Percentiles rank a stretch among this genome's conserved stretches.
These are phyloP conservation scores for Scleroderma citrinum DNA, from an alignment of 768 basidiomycete genomes.

Conservation along the genomic window DNA sequence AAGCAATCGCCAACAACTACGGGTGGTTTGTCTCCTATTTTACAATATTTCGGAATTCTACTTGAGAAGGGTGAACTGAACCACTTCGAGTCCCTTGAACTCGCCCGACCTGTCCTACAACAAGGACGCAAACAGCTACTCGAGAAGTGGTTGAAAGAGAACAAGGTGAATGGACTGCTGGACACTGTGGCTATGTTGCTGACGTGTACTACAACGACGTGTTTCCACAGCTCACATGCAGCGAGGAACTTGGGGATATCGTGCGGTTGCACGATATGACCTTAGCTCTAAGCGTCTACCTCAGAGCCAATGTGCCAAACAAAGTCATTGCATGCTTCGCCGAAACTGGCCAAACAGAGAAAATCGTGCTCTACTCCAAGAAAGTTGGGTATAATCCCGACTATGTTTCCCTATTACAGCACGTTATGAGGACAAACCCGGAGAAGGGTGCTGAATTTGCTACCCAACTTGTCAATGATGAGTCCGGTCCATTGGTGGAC, in stretches of 20 bases:
- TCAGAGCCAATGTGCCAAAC: slow-evolving; percentile 95
- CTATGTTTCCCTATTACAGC: slow-evolving; percentile 87
- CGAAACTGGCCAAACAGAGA: slow-evolving; percentile 96
- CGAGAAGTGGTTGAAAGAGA: slow-evolving; percentile 99
- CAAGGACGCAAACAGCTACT: slow-evolving; percentile 95
- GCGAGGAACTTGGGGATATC: slow-evolving; percentile 96
- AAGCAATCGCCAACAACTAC: slow-evolving; percentile 89
- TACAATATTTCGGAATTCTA: slow-evolving; percentile 98
- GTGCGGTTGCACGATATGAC: slow-evolving; percentile 95
- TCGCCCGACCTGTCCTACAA: slow-evolving; percentile 91
- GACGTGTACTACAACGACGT: too few relatives aligned
- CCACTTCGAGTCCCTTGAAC: slow-evolving; percentile 90
- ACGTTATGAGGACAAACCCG: slow-evolving; percentile 92
- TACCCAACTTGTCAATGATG: slow-evolving; percentile 89
- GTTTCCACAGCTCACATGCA: slow-evolving; percentile 77
- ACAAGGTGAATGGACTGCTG: slow-evolving; percentile 57
- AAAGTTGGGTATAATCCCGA: slow-evolving; percentile 94
- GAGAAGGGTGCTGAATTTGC: slow-evolving; percentile 99
- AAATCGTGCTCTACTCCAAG: slow-evolving; percentile 96
- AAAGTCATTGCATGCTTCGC: slow-evolving; percentile 99
- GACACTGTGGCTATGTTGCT: too few relatives aligned
- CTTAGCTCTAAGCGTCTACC: slow-evolving; percentile 93
- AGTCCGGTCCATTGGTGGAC: slow-evolving; percentile 87
- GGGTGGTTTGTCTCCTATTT: slow-evolving; percentile 88
- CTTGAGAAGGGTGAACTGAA: slow-evolving; percentile 98